Base-by-base conservation (phyloP, 192 early-diverging fungal genomes). In the Entomortierella beljakovae region DNA sequence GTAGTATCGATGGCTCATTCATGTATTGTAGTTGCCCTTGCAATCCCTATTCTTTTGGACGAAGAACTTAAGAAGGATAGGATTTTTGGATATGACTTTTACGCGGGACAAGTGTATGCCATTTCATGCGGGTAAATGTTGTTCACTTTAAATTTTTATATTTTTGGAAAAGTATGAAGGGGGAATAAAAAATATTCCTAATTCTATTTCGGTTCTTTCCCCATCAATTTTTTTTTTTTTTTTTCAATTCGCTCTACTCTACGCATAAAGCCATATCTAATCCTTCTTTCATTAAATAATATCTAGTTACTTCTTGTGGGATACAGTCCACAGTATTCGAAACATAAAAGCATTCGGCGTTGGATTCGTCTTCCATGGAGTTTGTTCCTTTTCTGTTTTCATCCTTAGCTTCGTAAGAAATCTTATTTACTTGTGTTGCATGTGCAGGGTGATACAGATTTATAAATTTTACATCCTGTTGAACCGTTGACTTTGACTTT, bases 251-350 rank as follows among this genome's bases (percentile, higher is more conserved):
- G 9, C 37, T 38, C 0, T n/a, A n/a, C n/a, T n/a, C n/a, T n/a
- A n/a, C n/a, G n/a, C n/a, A n/a, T n/a, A n/a, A n/a, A n/a, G n/a
- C n/a, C n/a, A n/a, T n/a, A n/a, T n/a, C n/a, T n/a, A n/a, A n/a
- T n/a, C n/a, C n/a, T n/a, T n/a, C n/a, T n/a, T n/a, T n/a, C n/a
- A 32, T 51, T 29, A 29, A 3, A 5, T 16, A 34, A 11, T 59
- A 15, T 29, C 37, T 71, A 93, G 94, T 20, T 97, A 96, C 81
- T 98, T 98, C 84, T 62, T 96, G 50, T 98, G 97, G 97, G 97
- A 98, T 82, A 89, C 90, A 0, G 57, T 90, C 51, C 77, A 91
- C 7, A 91, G 86, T 9, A 61, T 94, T 50, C 80, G 83, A 59
- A 85, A 95, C 64, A 54, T 91, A 35, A 88, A 88, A 67, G 83